These are phyloP conservation scores for Triticum timopheevii DNA, from an alignment of 176 grass and related monocot genomes.

Conservation along the genomic window DNA sequence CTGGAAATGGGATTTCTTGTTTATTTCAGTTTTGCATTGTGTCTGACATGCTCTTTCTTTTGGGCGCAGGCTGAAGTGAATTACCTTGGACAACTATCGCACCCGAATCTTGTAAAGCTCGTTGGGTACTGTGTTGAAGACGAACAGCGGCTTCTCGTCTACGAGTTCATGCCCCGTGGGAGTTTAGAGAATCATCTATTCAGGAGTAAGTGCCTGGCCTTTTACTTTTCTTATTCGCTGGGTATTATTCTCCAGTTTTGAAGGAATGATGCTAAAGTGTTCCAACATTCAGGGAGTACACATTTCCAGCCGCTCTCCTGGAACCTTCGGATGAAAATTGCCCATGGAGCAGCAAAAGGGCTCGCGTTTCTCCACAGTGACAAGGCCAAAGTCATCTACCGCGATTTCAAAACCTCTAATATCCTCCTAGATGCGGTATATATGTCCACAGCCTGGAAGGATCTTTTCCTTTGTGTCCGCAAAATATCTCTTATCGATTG, in stretches of 20 bases:
- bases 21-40: neutral
- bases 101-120: conserved; percentile 70
- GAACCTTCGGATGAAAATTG: conserved; percentile 79
- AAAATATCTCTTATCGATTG: neutral
- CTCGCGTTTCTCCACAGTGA: conserved; percentile 86
- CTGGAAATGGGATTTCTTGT: neutral
- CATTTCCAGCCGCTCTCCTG: conserved; percentile 64
- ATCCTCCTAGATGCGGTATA: conserved; percentile 71
- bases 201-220: conserved; percentile 50
- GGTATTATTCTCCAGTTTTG: neutral
- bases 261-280: conserved; percentile 19
- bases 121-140: conserved; percentile 84
- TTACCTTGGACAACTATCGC: conserved; percentile 69
- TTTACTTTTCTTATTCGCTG: neutral
- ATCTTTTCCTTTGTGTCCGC: neutral
- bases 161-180: conserved; percentile 84
- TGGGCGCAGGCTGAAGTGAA: conserved; percentile 67
- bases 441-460: neutral
- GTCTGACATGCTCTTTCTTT: conserved; percentile 4
- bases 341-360: conserved; percentile 75
- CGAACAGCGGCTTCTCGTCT: conserved; percentile 84
- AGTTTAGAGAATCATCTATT: conserved; percentile 92
- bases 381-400: conserved; percentile 73
- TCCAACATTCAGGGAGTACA: conserved; percentile 47
- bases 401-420: conserved; percentile 93